These are phyloP conservation scores for Phaeotremella fagi DNA, from an alignment of 768 basidiomycete genomes.

Conservation along the genomic window DNA sequence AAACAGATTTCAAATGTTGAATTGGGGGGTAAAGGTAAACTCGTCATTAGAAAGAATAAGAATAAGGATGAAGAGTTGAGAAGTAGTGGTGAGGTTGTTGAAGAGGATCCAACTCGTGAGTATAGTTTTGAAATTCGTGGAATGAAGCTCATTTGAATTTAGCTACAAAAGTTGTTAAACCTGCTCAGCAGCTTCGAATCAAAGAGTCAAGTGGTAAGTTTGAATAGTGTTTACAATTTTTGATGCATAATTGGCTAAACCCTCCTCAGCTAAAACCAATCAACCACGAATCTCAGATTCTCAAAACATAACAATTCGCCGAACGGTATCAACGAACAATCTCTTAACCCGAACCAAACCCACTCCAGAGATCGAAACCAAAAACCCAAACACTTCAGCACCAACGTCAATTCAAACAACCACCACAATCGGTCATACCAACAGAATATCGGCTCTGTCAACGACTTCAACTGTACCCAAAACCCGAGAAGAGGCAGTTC, in stretches of 20 bases:
- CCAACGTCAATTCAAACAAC: slow-evolving; percentile 5
- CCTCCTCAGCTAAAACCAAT: slow-evolving; percentile 19
- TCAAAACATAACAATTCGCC: slow-evolving; percentile 11
- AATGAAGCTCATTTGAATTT: background rate
- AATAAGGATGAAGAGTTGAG: slow-evolving; percentile 4
- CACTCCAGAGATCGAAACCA: background rate
- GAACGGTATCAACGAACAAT: slow-evolving; percentile 5
- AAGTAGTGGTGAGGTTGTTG: background rate
- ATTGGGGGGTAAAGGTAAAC: slow-evolving; percentile 3
- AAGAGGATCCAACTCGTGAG: slow-evolving; percentile 38
- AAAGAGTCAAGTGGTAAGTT: slow-evolving; percentile 18
- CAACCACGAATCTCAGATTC: slow-evolving; percentile 27
- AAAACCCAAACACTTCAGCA: background rate
- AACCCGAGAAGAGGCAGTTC: slow-evolving; percentile 32
- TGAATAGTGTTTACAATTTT: slow-evolving; percentile 4
- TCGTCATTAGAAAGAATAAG: slow-evolving; percentile 23
- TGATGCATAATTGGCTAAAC: background rate
- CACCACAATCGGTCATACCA: slow-evolving; percentile 17
- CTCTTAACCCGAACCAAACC: background rate
- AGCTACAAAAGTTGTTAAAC: slow-evolving; percentile 38
- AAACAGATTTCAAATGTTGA: background rate
- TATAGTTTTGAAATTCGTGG: background rate
- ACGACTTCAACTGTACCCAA: slow-evolving; percentile 11
- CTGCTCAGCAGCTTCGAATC: slow-evolving; percentile 32
- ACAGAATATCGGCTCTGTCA: slow-evolving; percentile 10